Evolutionary conservation across 306 rosid species (phyloP).

Genomic region (Sicyos baderoa): DNA sequence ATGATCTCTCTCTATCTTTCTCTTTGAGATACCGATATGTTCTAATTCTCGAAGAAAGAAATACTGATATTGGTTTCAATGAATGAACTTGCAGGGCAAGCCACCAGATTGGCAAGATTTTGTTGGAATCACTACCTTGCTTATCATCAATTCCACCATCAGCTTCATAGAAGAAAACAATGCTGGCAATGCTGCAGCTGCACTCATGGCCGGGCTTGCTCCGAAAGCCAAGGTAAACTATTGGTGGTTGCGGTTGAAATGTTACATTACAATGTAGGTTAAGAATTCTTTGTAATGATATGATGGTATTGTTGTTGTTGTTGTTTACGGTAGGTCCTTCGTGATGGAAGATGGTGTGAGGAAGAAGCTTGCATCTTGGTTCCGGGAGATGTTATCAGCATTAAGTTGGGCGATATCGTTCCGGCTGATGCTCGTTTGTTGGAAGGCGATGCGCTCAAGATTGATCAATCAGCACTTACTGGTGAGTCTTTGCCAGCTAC

Average conservation of each 20-base stretch:
- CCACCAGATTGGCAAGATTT: slow-evolving; percentile 96
- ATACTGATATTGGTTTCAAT: neutral
- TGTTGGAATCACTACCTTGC: slow-evolving; percentile 51
- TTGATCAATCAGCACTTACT: slow-evolving; percentile 81
- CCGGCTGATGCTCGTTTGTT: slow-evolving; percentile 90
- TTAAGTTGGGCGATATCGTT: slow-evolving; percentile 75
- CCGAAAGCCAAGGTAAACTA: slow-evolving; percentile 66
- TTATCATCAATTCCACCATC: slow-evolving; percentile 73
- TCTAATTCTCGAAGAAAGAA: too few relatives aligned
- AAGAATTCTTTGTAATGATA: too few relatives aligned
- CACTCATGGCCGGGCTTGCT: slow-evolving; percentile 97
- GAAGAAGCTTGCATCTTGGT: slow-evolving; percentile 68
- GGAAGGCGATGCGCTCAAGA: slow-evolving; percentile 73
- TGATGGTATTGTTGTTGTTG: neutral
- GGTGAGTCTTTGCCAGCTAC: slow-evolving; percentile 79
- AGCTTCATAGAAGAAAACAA: slow-evolving; percentile 87
- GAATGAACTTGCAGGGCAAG: slow-evolving; percentile 37
- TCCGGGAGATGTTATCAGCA: slow-evolving; percentile 75
- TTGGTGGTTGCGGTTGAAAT: too few relatives aligned
- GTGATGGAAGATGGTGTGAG: slow-evolving; percentile 85
- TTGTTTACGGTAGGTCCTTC: slow-evolving; percentile 48
- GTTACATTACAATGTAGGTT: neutral
- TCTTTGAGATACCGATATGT: neutral
- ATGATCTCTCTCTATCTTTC: slow-evolving; percentile 11
- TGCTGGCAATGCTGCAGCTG: slow-evolving; percentile 91